A percentile compares a stretch with the other conserved stretches of the same genome.
phyloP scores from a whole-genome alignment of 2,329 filamentous ascomycete genomes.

The Phialophora expanda region DNA sequence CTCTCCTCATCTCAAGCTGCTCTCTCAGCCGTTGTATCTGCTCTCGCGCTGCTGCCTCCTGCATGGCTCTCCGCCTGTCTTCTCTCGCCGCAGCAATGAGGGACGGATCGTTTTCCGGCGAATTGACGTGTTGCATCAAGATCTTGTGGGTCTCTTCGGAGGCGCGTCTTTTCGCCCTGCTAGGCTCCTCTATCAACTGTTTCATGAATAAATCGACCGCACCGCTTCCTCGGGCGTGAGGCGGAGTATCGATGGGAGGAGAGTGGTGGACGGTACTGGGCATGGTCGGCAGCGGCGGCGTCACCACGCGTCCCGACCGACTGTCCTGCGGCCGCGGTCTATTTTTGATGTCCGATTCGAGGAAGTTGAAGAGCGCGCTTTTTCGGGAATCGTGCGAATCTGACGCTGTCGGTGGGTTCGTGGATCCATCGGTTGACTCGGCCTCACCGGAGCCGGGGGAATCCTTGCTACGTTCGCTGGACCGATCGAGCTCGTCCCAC shows the following conservation, averaged over 20 bases:
- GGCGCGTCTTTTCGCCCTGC: not conserved
- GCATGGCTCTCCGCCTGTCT: not conserved
- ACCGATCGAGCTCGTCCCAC: not conserved
- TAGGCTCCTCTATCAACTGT: not conserved
- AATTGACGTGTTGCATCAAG: not conserved
- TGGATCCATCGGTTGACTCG: not conserved
- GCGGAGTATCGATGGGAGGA: conserved; percentile 2
- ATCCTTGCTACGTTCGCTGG: not conserved
- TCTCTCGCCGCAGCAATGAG: not conserved
- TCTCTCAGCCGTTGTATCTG: not conserved
- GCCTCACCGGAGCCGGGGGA: not conserved
- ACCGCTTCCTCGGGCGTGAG: not conserved
- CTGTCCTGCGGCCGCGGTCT: not conserved
- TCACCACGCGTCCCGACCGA: not conserved
- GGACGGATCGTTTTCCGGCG: not conserved
- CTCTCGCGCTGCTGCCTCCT: not conserved
- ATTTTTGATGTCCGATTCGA: not conserved
- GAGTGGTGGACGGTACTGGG: not conserved
- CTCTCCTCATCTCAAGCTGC: not conserved
- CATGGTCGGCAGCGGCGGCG: not conserved
- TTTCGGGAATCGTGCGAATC: not conserved
- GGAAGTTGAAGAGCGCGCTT: not conserved
- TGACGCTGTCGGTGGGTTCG: not conserved
- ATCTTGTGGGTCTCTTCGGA: not conserved
- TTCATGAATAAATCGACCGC: conserved; percentile 6